A percentile compares a stretch with the other conserved stretches of the same genome.
phyloP scores from a whole-genome alignment of 106 monocot species.

The Phalaenopsis equestris region DNA sequence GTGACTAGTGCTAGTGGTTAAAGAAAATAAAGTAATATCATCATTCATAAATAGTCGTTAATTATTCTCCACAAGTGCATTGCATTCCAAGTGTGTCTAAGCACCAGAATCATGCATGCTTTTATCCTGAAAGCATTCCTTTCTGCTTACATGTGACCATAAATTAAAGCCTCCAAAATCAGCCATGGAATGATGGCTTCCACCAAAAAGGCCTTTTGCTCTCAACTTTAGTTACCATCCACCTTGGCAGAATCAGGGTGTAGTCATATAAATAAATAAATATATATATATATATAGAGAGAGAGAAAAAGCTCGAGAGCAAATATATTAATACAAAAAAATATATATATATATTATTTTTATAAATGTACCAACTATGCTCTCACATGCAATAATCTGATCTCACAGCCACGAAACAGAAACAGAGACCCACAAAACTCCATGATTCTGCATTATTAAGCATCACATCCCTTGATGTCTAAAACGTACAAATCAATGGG shows the following conservation, averaged over 20 bases:
- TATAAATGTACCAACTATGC: not conserved
- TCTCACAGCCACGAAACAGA: not conserved
- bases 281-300: no score
- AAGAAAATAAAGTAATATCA: not conserved
- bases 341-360: not conserved
- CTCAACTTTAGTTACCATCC: not conserved
- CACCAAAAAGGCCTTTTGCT: not conserved
- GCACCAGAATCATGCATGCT: not conserved
- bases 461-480: not conserved
- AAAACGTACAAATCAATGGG: not conserved
- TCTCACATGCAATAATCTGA: not conserved
- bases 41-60: not conserved
- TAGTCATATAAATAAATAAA: not conserved
- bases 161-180: not conserved
- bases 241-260: not conserved
- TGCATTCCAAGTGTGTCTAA: not conserved
- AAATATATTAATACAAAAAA: no score
- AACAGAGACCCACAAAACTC: not conserved
- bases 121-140: conserved; percentile 4
- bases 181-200: not conserved
- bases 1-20: not conserved
- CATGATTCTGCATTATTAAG: not conserved
- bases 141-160: not conserved
- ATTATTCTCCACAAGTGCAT: not conserved
- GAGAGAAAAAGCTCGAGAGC: no score